Evolutionary conservation across 1,139 yeast genomes (phyloP).

Genomic region (Suhomyces choctaworum): DNA sequence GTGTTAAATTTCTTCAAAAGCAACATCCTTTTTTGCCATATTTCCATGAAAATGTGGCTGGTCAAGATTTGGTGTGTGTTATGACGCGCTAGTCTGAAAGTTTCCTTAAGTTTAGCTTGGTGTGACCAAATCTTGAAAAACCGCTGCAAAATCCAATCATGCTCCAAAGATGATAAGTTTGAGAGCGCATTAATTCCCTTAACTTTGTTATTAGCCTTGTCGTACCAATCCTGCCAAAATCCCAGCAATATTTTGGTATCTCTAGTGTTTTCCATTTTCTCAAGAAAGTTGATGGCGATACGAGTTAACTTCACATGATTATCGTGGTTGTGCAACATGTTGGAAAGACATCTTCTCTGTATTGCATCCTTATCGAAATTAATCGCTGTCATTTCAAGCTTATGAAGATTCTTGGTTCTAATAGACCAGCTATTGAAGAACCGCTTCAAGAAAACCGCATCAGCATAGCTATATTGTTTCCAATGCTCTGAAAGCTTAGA

Average conservation of each 20-base stretch:
- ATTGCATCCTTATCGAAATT: background rate
- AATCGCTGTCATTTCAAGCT: background rate
- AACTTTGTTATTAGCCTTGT: background rate
- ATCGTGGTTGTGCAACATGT: background rate
- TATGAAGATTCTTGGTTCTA: background rate
- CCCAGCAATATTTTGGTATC: background rate
- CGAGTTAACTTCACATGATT: background rate
- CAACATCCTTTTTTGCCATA: conserved; percentile 18
- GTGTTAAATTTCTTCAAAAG: conserved; percentile 10
- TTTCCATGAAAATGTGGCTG: conserved; percentile 16
- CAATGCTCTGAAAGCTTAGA: background rate
- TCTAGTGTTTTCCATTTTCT: background rate
- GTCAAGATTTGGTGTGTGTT: conserved; percentile 12
- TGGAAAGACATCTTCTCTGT: background rate
- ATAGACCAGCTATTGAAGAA: conserved; percentile 8
- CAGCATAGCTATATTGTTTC: conserved; percentile 3
- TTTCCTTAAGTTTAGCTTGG: conserved; percentile 8
- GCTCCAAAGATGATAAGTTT: conserved; percentile 12
- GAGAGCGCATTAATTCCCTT: conserved; percentile 6
- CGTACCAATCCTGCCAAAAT: conserved; percentile 7
- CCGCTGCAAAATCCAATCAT: conserved; percentile 14
- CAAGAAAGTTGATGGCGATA: background rate
- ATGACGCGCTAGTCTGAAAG: conserved; percentile 10
- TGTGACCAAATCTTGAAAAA: conserved; percentile 20
- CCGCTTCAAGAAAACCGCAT: conserved; percentile 1